A percentile compares a stretch with the other conserved stretches of the same genome.
Evolutionary conservation across 306 rosid genomes (phyloP).

Genomic region (Hippophae gyantsensis): DNA sequence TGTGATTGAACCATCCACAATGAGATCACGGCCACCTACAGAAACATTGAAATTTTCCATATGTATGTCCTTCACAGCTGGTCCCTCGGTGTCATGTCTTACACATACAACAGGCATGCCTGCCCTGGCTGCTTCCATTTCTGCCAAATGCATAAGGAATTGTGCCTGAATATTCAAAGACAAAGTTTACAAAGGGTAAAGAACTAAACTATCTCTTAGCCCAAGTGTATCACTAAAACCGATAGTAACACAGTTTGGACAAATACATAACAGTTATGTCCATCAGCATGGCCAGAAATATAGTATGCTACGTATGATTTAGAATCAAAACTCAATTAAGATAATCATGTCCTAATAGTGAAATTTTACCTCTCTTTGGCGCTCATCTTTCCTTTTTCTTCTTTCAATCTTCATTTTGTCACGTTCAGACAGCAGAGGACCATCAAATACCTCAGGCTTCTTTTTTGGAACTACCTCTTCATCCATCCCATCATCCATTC

Average conservation of each 20-base stretch:
- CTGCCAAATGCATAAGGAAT: constrained; percentile 76
- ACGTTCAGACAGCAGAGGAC: constrained; percentile 81
- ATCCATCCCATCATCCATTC: constrained; percentile 92
- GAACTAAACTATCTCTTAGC: constrained; percentile 1
- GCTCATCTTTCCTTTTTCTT: constrained; percentile 85
- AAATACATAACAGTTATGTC: not conserved
- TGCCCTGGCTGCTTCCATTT: constrained; percentile 88
- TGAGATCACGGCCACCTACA: constrained; percentile 96
- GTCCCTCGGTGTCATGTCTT: constrained; percentile 63
- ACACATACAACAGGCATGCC: constrained; percentile 89
- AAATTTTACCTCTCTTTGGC: constrained; percentile 82
- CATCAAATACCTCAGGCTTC: constrained; percentile 77
- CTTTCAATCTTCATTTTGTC: constrained; percentile 67
- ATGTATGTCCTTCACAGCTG: constrained; percentile 78
- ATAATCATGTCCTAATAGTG: not conserved
- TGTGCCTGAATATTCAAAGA: constrained; percentile 42
- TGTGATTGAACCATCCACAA: constrained; percentile 79
- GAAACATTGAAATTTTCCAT: constrained; percentile 82
- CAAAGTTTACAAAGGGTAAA: constrained; percentile 4
- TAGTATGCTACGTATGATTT: not conserved
- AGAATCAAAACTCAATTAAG: not conserved
- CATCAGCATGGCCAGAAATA: constrained; percentile 3
- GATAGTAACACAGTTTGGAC: constrained; percentile 5
- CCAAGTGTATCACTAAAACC: not conserved
- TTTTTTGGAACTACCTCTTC: constrained; percentile 65